phyloP scores from a whole-genome alignment of 2,329 filamentous ascomycete genomes.

The Fusarium haematococcum region DNA sequence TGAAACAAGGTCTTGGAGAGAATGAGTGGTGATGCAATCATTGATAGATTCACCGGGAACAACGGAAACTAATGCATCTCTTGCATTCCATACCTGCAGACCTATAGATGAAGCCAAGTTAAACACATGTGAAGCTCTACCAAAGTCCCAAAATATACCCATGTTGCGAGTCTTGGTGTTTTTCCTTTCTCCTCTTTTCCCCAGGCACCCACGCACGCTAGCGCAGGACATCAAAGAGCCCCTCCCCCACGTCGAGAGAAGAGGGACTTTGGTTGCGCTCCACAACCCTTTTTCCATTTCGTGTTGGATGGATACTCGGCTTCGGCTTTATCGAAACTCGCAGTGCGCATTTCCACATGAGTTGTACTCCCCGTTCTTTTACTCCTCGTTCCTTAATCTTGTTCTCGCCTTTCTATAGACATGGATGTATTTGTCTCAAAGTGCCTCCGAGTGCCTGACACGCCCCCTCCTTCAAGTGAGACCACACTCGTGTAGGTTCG shows the following conservation, averaged over 20 bases:
- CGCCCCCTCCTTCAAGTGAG: slow-evolving; percentile 4
- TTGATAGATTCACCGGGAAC: not conserved
- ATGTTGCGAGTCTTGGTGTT: slow-evolving; percentile 33
- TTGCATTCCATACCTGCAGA: not conserved
- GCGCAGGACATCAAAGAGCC: not conserved
- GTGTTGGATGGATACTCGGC: not conserved
- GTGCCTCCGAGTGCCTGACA: not conserved
- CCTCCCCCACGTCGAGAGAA: not conserved
- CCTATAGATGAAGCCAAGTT: not conserved
- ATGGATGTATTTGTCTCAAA: not conserved
- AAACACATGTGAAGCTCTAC: slow-evolving; percentile 21
- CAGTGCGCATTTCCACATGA: not conserved
- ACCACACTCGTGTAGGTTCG: not conserved
- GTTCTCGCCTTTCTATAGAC: not conserved
- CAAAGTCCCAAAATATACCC: slow-evolving; percentile 32
- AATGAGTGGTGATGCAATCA: not conserved
- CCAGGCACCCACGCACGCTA: slow-evolving; percentile 6
- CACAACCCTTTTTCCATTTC: slow-evolving; percentile 32
- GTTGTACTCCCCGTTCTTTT: not conserved
- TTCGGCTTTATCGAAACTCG: not conserved
- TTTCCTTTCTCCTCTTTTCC: not conserved
- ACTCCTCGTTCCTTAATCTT: not conserved
- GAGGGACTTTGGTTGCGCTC: slow-evolving; percentile 29
- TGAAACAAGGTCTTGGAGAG: not conserved
- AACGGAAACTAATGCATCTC: not conserved